Evolutionary conservation across 345 rosid species (phyloP), one percentile per base, ranked within the genome.

Genomic region (Dipteronia sinensis): DNA sequence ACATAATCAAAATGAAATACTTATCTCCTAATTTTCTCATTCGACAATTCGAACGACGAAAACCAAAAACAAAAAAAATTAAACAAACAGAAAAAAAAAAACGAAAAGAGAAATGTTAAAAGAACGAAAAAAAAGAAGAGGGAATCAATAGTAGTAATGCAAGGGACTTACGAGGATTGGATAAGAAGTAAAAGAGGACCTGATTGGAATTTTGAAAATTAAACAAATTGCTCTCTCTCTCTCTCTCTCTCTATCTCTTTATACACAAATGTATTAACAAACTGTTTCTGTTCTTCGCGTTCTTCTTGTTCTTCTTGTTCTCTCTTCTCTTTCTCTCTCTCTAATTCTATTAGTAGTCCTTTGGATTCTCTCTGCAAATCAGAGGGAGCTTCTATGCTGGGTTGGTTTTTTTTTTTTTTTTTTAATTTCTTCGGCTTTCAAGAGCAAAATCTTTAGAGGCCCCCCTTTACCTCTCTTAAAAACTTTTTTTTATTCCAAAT

Each of bases 361-460:
- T 81, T 84, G 80, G 90, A 83, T 88, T 88, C 86, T 85, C 91
- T 82, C 90, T 82, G 91, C 90, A 87, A 89, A 93, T 84, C 91
- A 86, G 90, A 89, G 79, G 72, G 71, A 69, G 82, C 79, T 67
- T 71, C n/a, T 40, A 62, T 2, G 56, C 73, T 20, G 29, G 73
- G 47, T 59, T 59, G 8, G 8, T 7, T 49, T 47, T 64, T 73
- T 42, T 13, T 40, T 61, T 61, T 61, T 58, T 7, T 77, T 65
- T 69, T 77, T 74, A 2, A 1, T 4, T 34, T 34, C 38, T 83
- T 87, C 79, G 88, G 91, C 87, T 73, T 82, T 77, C 62, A 75
- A 66, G 68, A 81, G 82, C 87, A 78, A 83, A 86, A 84, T 83
- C 88, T 85, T 82, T 78, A 29, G 47, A 79, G 81, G 83, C 81